Evolutionary conservation across 345 rosid genomes (phyloP), one percentile per base, ranked within the genome.

Genomic region (Brassica cretica): DNA sequence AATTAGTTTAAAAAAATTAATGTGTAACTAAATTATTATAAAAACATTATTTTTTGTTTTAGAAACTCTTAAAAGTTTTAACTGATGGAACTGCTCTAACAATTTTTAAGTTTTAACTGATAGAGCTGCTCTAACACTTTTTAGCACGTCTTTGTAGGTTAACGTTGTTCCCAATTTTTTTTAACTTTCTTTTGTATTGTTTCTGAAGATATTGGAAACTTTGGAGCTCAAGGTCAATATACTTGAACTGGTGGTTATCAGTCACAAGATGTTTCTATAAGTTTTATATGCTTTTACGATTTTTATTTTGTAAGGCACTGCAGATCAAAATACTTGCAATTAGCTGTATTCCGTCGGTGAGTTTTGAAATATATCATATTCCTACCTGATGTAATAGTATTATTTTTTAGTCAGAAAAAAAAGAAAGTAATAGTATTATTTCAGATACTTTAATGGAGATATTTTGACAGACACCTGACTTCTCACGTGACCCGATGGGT

Each of bases 401-500:
- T 21, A 21, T 21, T 21, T 21, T 21, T 21, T 21, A 21, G 24
- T 21, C 0, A 21, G 2, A 21, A 21, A 21, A 21, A 21, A 21
- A 21, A 21, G 24, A 21, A 21, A 21, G 24, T 21, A 21, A 21
- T 21, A 21, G 24, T 21, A 21, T 58, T 60, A 39, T 64, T 73
- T 18, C 8, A 64, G 15, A 73, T 63, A 49, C 10, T 44, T 49
- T 63, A 0, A 18, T 63, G 5, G 60, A 3, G 63, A 49, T 64
- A 64, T 51, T 33, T 32, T 32, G 58, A 65, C 64, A 29, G 24
- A 49, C 39, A 65, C 35, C 55, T 32, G 73, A 59, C 35, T 76
- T 68, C 10, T 68, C 79, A 68, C 68, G 74, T 76, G 69, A 76
- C 8, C 15, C 5, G 11, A 76, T 12, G 25, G 9, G 68, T 8